phyloP scores from a whole-genome alignment of 2,329 filamentous ascomycete genomes.

The Chaetomium olivaceum region DNA sequence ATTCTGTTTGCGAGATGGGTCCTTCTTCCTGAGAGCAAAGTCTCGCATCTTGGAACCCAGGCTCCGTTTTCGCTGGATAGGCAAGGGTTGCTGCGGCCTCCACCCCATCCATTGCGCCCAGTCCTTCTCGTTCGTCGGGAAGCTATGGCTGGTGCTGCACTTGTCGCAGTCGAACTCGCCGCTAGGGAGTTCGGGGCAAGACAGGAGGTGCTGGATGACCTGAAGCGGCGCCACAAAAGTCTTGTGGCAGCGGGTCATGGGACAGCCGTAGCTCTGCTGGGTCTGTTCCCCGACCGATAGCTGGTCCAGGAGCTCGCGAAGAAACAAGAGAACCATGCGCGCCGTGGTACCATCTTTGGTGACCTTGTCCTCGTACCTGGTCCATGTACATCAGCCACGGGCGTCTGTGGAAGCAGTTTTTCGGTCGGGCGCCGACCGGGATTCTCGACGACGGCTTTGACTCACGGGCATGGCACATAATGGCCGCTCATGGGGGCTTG shows the following conservation, averaged over 20 bases:
- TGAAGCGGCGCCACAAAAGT: constrained; percentile 31
- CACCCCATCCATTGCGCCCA: constrained; percentile 36
- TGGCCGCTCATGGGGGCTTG: constrained; percentile 27
- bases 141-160: constrained; percentile 34
- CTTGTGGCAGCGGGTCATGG: constrained; percentile 34
- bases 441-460: constrained; percentile 7
- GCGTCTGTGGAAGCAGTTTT: neutral
- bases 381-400: constrained; percentile 6
- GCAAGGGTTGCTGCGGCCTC: constrained; percentile 26
- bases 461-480: constrained; percentile 32
- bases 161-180: constrained; percentile 37
- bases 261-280: constrained; percentile 33
- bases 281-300: constrained; percentile 25
- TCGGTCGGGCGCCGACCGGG: neutral
- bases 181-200: constrained; percentile 33
- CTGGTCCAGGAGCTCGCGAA: constrained; percentile 36
- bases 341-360: constrained; percentile 34
- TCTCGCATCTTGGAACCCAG: constrained; percentile 35
- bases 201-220: constrained; percentile 36
- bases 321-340: constrained; percentile 36
- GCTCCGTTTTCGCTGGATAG: constrained; percentile 33
- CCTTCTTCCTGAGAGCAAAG: constrained; percentile 28
- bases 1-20: constrained; percentile 24
- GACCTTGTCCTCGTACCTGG: constrained; percentile 36
- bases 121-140: constrained; percentile 37